Evolutionary conservation across 2,329 filamentous ascomycete species (phyloP).

Genomic region (Cladophialophora psammophila): DNA sequence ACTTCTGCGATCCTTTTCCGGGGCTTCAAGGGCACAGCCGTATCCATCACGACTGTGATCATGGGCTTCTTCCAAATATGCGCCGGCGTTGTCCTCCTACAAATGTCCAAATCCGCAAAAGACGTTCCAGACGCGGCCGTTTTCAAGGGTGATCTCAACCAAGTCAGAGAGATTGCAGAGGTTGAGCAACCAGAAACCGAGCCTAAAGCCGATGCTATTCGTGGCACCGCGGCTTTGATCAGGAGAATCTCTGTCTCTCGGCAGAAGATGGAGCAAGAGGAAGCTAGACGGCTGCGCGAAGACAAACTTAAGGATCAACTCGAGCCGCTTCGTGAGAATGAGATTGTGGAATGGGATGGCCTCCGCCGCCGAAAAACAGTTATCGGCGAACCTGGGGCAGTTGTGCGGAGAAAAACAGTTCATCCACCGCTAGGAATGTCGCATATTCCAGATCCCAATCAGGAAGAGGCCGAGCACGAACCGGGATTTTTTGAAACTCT

Average conservation of each 20-base stretch:
- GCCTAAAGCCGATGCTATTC: slow-evolving; percentile 94
- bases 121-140: slow-evolving; percentile 93
- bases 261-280: slow-evolving; percentile 78
- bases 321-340: slow-evolving; percentile 78
- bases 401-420: slow-evolving; percentile 55
- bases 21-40: slow-evolving; percentile 86
- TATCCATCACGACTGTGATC: slow-evolving; percentile 85
- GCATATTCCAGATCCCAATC: slow-evolving; percentile 68
- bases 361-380: slow-evolving; percentile 75
- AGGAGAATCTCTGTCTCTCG: slow-evolving; percentile 79
- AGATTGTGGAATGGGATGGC: slow-evolving; percentile 89
- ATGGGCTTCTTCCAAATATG: slow-evolving; percentile 95
- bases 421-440: slow-evolving; percentile 90
- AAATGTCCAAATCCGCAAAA: slow-evolving; percentile 97
- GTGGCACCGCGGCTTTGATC: slow-evolving; percentile 86
- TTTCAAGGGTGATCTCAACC: slow-evolving; percentile 90
- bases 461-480: slow-evolving; percentile 32
- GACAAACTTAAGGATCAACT: slow-evolving; percentile 76
- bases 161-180: slow-evolving; percentile 93
- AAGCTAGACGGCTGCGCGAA: slow-evolving; percentile 78
- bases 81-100: slow-evolving; percentile 86
- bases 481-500: slow-evolving; percentile 50
- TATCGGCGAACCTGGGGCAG: slow-evolving; percentile 54
- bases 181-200: slow-evolving; percentile 96
- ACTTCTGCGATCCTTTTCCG: slow-evolving; percentile 91